These are phyloP conservation scores for Rostrohypoxylon terebratum DNA, from an alignment of 495 filamentous ascomycete species.

Conservation along the genomic window DNA sequence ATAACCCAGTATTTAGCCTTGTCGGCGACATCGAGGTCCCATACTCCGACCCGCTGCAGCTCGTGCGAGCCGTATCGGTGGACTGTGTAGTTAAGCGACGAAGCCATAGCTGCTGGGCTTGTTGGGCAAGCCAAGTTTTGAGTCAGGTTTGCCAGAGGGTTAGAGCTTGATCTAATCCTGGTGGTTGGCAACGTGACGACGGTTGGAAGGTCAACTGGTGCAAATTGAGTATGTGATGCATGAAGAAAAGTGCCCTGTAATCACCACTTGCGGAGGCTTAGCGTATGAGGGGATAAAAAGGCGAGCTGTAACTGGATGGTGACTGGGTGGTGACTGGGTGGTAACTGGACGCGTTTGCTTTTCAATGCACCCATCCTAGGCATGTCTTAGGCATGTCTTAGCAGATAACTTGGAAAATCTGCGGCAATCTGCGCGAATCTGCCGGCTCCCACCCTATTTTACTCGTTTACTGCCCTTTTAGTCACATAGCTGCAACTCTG, in stretches of 20 bases:
- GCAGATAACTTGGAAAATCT: background rate
- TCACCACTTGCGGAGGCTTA: slow-evolving; percentile 6
- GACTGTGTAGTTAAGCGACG: slow-evolving; percentile 40
- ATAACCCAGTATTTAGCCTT: slow-evolving; percentile 48
- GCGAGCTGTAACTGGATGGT: no score
- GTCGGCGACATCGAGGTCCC: slow-evolving; percentile 43
- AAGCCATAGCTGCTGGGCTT: slow-evolving; percentile 37
- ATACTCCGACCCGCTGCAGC: slow-evolving; percentile 49
- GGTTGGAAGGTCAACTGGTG: background rate
- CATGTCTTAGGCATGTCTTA: background rate
- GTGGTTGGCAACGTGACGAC: background rate
- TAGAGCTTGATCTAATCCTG: background rate
- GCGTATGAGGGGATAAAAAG: background rate
- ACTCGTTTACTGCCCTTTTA: no score
- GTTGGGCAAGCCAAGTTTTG: background rate
- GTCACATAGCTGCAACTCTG: background rate
- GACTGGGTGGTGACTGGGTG: background rate
- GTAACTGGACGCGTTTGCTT: slow-evolving; percentile 6
- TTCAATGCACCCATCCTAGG: background rate
- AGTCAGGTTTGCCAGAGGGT: background rate
- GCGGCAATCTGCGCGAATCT: background rate
- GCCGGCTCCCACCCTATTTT: background rate
- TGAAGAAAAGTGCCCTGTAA: slow-evolving; percentile 6
- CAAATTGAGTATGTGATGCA: slow-evolving; percentile 2
- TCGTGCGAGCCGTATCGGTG: slow-evolving; percentile 46